phyloP scores from a whole-genome alignment of 2,329 filamentous ascomycete genomes.

The Exserohilum turcica region DNA sequence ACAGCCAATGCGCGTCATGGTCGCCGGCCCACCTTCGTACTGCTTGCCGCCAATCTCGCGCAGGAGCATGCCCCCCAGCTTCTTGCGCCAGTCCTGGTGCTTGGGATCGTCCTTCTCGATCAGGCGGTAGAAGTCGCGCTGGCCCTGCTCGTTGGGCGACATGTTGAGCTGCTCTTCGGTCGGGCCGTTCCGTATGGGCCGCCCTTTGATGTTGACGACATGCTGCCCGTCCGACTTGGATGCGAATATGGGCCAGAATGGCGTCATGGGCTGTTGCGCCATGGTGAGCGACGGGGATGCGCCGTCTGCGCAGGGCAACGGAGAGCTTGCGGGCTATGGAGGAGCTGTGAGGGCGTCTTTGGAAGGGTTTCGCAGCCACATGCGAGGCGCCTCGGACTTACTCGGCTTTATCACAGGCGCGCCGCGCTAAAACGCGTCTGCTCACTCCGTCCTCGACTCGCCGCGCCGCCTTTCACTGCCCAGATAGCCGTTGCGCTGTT shows the following conservation, averaged over 20 bases:
- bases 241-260: slow-evolving; percentile 55
- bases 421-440: slow-evolving; percentile 12
- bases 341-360: background rate
- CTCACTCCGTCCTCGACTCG: background rate
- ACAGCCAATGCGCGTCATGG: background rate
- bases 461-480: slow-evolving; percentile 10
- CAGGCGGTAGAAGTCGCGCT: slow-evolving; percentile 60
- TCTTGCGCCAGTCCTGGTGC: slow-evolving; percentile 62
- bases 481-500: background rate
- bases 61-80: slow-evolving; percentile 64
- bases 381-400: slow-evolving; percentile 1
- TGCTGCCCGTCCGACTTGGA: slow-evolving; percentile 57
- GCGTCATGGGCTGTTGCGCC: slow-evolving; percentile 47
- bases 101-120: slow-evolving; percentile 58
- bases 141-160: slow-evolving; percentile 58
- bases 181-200: slow-evolving; percentile 59
- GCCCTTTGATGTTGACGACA: slow-evolving; percentile 55
- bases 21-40: slow-evolving; percentile 34
- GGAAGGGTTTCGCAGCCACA: background rate
- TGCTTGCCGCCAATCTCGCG: slow-evolving; percentile 53
- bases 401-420: background rate
- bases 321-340: background rate
- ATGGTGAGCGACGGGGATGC: slow-evolving; percentile 25
- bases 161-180: slow-evolving; percentile 58
- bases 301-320: slow-evolving; percentile 7